Evolutionary conservation across 1,284 basidiomycete species (phyloP).

Genomic region (Porodaedalea pini): DNA sequence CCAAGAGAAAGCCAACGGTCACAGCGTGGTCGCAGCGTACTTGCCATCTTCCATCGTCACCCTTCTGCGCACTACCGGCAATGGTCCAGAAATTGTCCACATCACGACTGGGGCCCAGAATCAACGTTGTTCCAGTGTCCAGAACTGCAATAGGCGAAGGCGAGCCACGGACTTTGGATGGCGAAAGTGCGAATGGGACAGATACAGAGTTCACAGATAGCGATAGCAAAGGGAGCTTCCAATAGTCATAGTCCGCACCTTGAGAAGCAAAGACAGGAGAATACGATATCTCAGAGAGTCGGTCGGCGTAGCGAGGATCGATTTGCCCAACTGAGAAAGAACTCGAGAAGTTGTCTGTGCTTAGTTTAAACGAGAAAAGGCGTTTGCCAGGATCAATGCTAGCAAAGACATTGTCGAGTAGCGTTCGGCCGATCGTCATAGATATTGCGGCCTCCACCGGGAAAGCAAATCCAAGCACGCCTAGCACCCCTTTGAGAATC

Average conservation of each 20-base stretch:
- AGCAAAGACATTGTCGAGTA: constrained; percentile 49
- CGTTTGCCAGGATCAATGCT: constrained; percentile 38
- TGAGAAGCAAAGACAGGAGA: constrained; percentile 42
- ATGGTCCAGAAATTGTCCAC: constrained; percentile 48
- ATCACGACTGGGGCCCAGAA: constrained; percentile 50
- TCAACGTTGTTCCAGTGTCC: constrained; percentile 57
- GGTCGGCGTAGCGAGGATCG: constrained; percentile 39
- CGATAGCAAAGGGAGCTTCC: constrained; percentile 50
- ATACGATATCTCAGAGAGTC: constrained; percentile 35
- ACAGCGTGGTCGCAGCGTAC: constrained; percentile 48
- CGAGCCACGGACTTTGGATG: constrained; percentile 44
- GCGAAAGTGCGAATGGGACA: constrained; percentile 37
- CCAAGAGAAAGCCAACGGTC: constrained; percentile 45
- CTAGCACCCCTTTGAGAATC: neutral
- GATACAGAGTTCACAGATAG: constrained; percentile 42
- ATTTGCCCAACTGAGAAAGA: constrained; percentile 52
- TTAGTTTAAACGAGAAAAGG: constrained; percentile 52
- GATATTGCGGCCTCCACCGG: constrained; percentile 46
- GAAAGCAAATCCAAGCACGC: constrained; percentile 53
- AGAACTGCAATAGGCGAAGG: constrained; percentile 47
- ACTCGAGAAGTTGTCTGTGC: constrained; percentile 37
- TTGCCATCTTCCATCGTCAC: constrained; percentile 44
- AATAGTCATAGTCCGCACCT: constrained; percentile 46
- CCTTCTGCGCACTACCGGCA: constrained; percentile 39
- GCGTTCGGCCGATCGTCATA: constrained; percentile 39